Conservation (phyloP, 345 rosid species). For the Odontarrhena argentea region DNA sequence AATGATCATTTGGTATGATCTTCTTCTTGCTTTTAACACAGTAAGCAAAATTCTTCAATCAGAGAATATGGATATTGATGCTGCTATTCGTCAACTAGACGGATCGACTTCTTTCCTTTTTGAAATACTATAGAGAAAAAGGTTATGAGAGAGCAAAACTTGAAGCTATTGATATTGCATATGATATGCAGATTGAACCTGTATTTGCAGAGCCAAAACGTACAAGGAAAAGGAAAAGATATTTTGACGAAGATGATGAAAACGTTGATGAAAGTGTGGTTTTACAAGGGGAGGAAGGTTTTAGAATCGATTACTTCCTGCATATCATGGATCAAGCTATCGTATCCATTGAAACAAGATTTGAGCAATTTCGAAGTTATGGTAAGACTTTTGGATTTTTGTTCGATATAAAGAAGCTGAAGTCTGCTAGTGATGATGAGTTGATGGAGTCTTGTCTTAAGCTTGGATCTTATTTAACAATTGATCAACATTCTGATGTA, state of each 20-base stretch:
- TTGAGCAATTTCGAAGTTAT: background rate
- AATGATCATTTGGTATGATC: background rate
- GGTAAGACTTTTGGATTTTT: background rate
- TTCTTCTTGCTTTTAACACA: no score
- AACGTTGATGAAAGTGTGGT: background rate
- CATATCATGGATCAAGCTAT: background rate
- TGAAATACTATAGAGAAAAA: background rate
- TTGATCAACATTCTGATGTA: background rate
- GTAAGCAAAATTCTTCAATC: background rate
- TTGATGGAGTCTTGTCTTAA: background rate
- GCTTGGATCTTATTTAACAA: background rate
- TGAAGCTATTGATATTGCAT: background rate
- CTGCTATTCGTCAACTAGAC: background rate
- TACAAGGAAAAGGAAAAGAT: background rate
- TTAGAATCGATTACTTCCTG: background rate
- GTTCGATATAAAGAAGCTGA: background rate
- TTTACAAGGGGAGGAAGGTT: background rate
- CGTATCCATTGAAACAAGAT: background rate
- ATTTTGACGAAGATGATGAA: background rate
- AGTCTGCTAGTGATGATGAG: background rate
- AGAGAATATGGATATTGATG: background rate
- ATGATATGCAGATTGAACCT: background rate
- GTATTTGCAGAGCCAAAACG: background rate
- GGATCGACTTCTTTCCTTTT: background rate
- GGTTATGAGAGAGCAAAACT: background rate